Conservation (phyloP, 106 monocot genomes). For the Dioscorea dumetorum region DNA sequence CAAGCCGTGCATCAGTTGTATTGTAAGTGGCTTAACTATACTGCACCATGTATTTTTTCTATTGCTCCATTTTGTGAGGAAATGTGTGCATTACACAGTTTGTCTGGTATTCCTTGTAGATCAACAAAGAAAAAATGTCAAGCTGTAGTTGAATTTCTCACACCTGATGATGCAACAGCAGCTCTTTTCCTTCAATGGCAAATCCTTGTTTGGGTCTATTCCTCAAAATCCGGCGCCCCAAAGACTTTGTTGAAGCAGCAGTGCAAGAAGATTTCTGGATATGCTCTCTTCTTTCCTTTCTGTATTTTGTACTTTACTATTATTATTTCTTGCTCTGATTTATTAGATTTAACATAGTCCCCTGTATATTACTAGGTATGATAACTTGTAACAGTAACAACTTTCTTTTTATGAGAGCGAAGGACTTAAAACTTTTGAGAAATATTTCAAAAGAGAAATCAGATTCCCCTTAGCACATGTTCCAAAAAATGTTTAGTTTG, state of each 20-base stretch:
- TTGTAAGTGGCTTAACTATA: conserved; percentile 38
- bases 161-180: conserved; percentile 90
- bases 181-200: conserved; percentile 88
- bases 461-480: no score
- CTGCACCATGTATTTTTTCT: not conserved
- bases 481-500: no score
- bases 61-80: not conserved
- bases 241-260: conserved; percentile 79
- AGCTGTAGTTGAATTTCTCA: conserved; percentile 95
- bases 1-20: conserved; percentile 88
- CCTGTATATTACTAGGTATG: no score
- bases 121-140: conserved; percentile 92
- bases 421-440: no score
- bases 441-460: no score
- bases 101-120: conserved; percentile 35
- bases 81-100: not conserved
- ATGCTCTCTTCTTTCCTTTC: no score
- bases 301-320: no score
- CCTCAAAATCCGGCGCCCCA: conserved; percentile 87
- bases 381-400: no score
- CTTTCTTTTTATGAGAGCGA: no score
- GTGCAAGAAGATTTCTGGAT: conserved; percentile 58
- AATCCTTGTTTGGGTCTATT: conserved; percentile 48
- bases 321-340: no score
- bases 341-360: no score